Evolutionary conservation across 2,329 filamentous ascomycete species (phyloP).

Genomic region (Alternaria brassicicola): DNA sequence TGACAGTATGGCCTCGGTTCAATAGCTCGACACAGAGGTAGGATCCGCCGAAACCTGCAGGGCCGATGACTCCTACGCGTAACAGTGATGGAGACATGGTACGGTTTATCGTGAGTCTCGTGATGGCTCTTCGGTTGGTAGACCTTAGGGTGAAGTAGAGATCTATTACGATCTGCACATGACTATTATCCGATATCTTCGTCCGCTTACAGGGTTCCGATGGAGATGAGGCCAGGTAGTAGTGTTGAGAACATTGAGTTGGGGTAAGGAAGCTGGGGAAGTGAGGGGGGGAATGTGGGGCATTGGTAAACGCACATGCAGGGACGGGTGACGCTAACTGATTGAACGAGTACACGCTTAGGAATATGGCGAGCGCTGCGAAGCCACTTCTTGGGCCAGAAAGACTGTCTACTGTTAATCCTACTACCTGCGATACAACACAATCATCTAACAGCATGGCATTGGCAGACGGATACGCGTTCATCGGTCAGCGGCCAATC

Average conservation of each 20-base stretch:
- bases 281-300: slow-evolving; percentile 43
- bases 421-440: background rate
- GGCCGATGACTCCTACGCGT: slow-evolving; percentile 41
- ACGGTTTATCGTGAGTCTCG: background rate
- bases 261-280: slow-evolving; percentile 26
- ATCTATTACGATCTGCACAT: background rate
- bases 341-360: background rate
- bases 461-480: slow-evolving; percentile 40
- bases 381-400: background rate
- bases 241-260: slow-evolving; percentile 7
- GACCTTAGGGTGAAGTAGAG: background rate
- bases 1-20: slow-evolving; percentile 42
- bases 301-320: slow-evolving; percentile 12
- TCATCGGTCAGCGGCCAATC: slow-evolving; percentile 28
- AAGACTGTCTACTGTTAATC: background rate
- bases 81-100: slow-evolving; percentile 13
- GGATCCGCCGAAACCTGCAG: slow-evolving; percentile 45
- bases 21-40: slow-evolving; percentile 44
- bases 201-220: background rate
- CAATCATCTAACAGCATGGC: slow-evolving; percentile 18
- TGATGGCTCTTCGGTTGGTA: background rate
- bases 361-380: background rate
- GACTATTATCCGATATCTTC: background rate
- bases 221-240: background rate
- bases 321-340: background rate